A percentile compares a stretch with the other conserved stretches of the same genome.
Conservation (phyloP, 163 green algal genomes). For the Chlamydomonas reinhardtii region DNA sequence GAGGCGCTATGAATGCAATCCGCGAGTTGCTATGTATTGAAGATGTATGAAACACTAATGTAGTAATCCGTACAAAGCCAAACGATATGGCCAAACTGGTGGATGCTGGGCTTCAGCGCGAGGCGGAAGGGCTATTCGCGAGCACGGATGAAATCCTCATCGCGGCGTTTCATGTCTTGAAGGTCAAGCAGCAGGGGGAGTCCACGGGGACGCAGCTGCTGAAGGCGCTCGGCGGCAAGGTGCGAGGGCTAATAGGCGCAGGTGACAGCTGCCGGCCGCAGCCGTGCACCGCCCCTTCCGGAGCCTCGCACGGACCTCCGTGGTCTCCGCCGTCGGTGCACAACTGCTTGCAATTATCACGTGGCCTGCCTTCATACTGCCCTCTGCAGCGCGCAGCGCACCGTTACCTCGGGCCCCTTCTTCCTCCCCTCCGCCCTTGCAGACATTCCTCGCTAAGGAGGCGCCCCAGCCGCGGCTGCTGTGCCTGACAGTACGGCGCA, state of each 20-base stretch:
- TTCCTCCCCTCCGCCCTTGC: not conserved
- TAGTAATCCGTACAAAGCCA: not conserved
- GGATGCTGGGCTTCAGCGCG: constrained; percentile 7
- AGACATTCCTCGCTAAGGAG: constrained; percentile 57
- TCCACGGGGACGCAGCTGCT: constrained; percentile 48
- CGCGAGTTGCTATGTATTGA: too few species aligned
- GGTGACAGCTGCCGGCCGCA: constrained; percentile 1
- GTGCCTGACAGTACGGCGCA: constrained; percentile 76
- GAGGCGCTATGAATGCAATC: too few species aligned
- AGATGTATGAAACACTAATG: not conserved
- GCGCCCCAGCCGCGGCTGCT: constrained; percentile 78
- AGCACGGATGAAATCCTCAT: constrained; percentile 44
- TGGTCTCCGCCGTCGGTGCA: too few species aligned
- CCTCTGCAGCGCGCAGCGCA: too few species aligned
- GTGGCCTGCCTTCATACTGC: too few species aligned
- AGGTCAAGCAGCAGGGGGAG: constrained; percentile 49
- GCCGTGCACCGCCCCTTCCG: not conserved
- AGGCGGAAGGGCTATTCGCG: constrained; percentile 29
- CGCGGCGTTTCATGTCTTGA: constrained; percentile 42
- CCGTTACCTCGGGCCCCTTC: too few species aligned
- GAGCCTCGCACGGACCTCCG: too few species aligned
- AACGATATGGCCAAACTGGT: constrained; percentile 13
- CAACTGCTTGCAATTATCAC: too few species aligned
- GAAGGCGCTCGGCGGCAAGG: constrained; percentile 53
- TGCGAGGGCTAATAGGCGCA: not conserved